Conservation (phyloP, 768 basidiomycete species). For the Calocera cornea region DNA sequence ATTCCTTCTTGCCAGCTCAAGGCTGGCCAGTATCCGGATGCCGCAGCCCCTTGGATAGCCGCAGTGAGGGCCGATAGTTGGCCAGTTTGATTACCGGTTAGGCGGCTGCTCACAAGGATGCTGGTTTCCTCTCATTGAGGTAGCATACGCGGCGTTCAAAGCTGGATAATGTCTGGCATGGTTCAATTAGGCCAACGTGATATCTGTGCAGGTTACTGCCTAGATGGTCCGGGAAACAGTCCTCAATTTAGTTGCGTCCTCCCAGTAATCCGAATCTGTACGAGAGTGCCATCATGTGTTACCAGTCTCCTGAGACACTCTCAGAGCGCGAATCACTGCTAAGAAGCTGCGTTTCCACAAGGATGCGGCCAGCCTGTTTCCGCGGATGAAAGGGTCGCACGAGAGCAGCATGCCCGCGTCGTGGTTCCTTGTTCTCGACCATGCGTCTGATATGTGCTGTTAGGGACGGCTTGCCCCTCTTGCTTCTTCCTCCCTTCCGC, state of each 20-base stretch:
- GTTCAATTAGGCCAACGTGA: no score
- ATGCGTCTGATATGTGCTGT: neutral
- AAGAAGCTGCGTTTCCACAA: neutral
- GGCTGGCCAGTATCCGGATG: conserved; percentile 10
- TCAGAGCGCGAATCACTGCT: no score
- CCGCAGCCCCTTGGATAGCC: conserved; percentile 9
- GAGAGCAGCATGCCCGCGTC: neutral
- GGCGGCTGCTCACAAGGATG: no score
- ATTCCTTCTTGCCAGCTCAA: neutral
- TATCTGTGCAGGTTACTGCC: no score
- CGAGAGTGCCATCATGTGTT: no score
- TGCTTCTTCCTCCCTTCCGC: neutral
- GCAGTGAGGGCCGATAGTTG: neutral
- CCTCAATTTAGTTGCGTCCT: no score
- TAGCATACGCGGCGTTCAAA: no score
- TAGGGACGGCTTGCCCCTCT: neutral
- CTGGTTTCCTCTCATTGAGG: no score
- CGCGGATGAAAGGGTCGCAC: neutral
- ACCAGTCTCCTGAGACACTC: no score
- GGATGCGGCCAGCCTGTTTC: neutral
- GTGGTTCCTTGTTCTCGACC: neutral
- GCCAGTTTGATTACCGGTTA: neutral
- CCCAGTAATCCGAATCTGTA: no score
- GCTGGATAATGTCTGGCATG: no score
- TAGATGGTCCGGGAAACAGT: no score